A percentile compares a stretch with the other conserved stretches of the same genome.
phyloP scores from a whole-genome alignment of 1,139 yeast genomes.

The Diutina neorugosa region DNA sequence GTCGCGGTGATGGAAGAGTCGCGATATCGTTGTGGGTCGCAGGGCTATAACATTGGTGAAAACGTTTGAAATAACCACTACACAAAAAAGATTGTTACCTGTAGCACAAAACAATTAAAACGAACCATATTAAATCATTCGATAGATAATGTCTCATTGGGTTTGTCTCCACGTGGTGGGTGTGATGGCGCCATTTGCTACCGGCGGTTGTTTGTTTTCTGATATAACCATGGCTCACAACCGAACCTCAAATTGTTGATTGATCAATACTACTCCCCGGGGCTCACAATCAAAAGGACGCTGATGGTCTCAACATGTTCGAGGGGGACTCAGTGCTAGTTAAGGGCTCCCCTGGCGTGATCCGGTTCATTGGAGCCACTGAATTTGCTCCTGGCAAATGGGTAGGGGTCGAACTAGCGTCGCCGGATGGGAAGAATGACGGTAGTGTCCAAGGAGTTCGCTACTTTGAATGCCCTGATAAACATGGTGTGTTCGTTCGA shows the following conservation, averaged over 20 bases:
- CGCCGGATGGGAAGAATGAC: slow-evolving; percentile 62
- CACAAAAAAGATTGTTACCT: too few relatives aligned
- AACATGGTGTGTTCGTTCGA: slow-evolving; percentile 52
- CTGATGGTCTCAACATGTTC: not conserved
- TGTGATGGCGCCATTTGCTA: too few relatives aligned
- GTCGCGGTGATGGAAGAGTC: not conserved
- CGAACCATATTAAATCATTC: too few relatives aligned
- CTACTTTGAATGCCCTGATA: slow-evolving; percentile 43
- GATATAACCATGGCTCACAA: too few relatives aligned
- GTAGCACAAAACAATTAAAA: too few relatives aligned
- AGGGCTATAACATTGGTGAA: too few relatives aligned
- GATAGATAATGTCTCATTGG: too few relatives aligned
- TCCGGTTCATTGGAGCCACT: slow-evolving; percentile 41
- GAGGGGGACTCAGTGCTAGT: slow-evolving; percentile 34
- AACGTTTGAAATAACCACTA: too few relatives aligned
- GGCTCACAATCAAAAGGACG: not conserved
- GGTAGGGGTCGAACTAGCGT: slow-evolving; percentile 68
- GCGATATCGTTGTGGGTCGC: not conserved
- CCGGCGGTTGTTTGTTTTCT: too few relatives aligned
- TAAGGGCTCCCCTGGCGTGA: slow-evolving; percentile 29
- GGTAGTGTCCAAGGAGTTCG: slow-evolving; percentile 56
- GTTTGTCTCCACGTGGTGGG: too few relatives aligned
- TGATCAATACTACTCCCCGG: not conserved
- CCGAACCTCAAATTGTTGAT: too few relatives aligned
- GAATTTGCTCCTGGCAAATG: slow-evolving; percentile 55